Base-by-base conservation (phyloP, 345 rosid genomes). In the Eucalyptus globulus region DNA sequence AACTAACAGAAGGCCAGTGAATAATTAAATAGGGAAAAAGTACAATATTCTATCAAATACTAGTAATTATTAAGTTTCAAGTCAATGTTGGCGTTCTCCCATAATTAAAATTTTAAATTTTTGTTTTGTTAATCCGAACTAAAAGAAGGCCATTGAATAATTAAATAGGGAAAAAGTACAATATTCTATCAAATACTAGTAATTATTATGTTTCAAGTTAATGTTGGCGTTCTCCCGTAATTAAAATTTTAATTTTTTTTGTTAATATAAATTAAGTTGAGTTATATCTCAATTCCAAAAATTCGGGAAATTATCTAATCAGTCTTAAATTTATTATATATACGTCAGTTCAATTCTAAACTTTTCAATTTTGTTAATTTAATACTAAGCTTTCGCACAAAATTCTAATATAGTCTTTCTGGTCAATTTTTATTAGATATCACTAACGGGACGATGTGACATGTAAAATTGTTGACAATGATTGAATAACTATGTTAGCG, bases 391-490 rank as follows among this genome's bases (percentile, higher is more conserved):
- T 9, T 69, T 17, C 2, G 1, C 7, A 3, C 7, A 1, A 34
- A 69, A 69, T 69, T 69, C 1, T 34, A 69, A 69, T 69, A 8
- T 3, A 17, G 5, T 31, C 1, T 9, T 16, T 69, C 0, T 4
- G 0, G 3, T 9, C 2, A 17, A 69, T 69, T 69, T 72, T 72
- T 3, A 5, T 11, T 2, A 3, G 8, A 72, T 3, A 34, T 72
- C 4, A 5, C 22, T 19, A 1, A 37, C 0, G 0, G 6, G 7
- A 5, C 2, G 4, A 6, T 16, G 7, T 34, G 43, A 11, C 14
- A 17, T 2, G 0, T 34, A 9, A 10, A 21, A 15, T 37, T 8
- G 0, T 3, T 8, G 0, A 3, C 0, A 0, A 34, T 72, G 14
- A 37, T 11, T 3, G 26, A 10, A 37, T 17, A 17, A 10, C 7